Base-by-base conservation (phyloP, 805 yeast species). In the Suhomyces pyralidae region DNA sequence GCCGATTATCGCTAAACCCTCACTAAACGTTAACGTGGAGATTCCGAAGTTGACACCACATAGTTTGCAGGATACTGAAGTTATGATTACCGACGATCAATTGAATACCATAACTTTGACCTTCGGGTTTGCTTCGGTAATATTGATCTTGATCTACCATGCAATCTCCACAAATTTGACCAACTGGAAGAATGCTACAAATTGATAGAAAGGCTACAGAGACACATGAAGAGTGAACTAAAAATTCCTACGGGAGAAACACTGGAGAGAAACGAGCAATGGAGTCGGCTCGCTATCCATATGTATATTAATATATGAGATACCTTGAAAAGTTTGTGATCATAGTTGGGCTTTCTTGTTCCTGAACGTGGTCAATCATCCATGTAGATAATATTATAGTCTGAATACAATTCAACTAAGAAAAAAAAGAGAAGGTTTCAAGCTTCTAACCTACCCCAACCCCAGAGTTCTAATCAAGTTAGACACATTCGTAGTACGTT, bases 11-110 rank as follows among this genome's bases (percentile, higher is more conserved):
- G 42, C 3, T 38, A 10, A 38, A 19, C 17, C 20, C 42, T 17
- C 20, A 19, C 42, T 19, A 12, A 38, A 38, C 9, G 42, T 38
- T 32, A 38, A 38, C 42, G 22, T 30, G 24, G 32, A 45, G 30
- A 30, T 28, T 15, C 30, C 19, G 40, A 45, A 30, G 48, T 45
- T 45, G 48, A 45, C 48, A 45, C 48, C 48, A 45, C 48, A 45
- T 32, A 22, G 34, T 15, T 44, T 44, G 17, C 46, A 24, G 25
- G 25, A 22, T 24, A 42, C 10, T 28, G 24, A 22, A 46, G 44
- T 42, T 6, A 92, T 92, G 97, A 91, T 92, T 63, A 77, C 89
- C 14, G 97, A 92, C 77, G 76, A 76, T 51, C 94, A 90, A 69
- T 80, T 92, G 66, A 83, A 91, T 67, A 71, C 81, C 47, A 73